phyloP scores from a whole-genome alignment of 208 protist genomes.

The Acanthamoeba triangularis region DNA sequence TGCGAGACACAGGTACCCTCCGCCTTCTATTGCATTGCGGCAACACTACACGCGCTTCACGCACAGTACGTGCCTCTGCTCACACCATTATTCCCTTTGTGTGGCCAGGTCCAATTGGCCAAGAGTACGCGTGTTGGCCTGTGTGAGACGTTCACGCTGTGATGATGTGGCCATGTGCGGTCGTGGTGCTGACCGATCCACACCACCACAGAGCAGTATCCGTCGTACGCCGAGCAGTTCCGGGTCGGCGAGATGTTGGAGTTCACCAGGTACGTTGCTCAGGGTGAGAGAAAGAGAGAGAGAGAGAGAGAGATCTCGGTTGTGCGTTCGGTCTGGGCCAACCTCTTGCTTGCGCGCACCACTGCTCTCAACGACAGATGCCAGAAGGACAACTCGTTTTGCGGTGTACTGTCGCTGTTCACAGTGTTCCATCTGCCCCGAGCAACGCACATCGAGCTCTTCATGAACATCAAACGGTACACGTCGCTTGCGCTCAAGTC shows the following conservation, averaged over 20 bases:
- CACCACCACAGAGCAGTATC: conserved; percentile 28
- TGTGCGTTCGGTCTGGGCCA: neutral
- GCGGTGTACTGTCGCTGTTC: conserved; percentile 55
- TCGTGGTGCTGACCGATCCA: too few relatives aligned
- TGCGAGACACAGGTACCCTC: conserved; percentile 38
- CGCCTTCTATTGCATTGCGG: neutral
- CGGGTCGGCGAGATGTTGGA: conserved; percentile 68
- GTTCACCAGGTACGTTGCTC: conserved; percentile 45
- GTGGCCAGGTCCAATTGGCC: neutral
- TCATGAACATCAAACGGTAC: conserved; percentile 52
- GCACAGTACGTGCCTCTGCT: neutral
- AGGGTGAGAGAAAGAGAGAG: neutral
- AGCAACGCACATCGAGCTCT: conserved; percentile 60
- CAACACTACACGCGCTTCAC: neutral
- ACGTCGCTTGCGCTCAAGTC: neutral
- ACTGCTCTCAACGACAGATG: neutral
- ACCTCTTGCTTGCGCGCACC: neutral
- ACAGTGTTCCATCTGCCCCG: conserved; percentile 65
- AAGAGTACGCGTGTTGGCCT: conserved; percentile 21
- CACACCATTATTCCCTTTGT: neutral
- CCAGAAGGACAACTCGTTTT: conserved; percentile 64
- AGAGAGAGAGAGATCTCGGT: neutral
- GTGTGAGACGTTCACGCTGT: neutral
- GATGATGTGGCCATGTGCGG: neutral
- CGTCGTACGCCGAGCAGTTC: conserved; percentile 36